Evolutionary conservation across 495 filamentous ascomycete genomes (phyloP), one percentile per base, ranked within the genome.

Genomic region (Penicillium parvum): DNA sequence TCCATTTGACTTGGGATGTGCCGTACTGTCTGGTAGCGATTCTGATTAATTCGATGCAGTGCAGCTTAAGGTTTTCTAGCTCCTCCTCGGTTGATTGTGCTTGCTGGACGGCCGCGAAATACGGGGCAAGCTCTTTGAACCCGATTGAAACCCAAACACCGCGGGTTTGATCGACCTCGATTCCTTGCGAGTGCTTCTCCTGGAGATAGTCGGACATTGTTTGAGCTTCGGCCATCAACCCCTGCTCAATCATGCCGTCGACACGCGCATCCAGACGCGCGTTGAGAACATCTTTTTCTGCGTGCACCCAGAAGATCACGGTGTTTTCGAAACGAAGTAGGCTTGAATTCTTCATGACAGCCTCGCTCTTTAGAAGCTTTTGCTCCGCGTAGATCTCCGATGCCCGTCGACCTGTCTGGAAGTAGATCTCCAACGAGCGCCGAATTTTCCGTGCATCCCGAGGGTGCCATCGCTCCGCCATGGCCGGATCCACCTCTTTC

Each of bases 131-230:
- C 60, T 99, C 88, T 55, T 92, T 95, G 61, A 88, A 96, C 1
- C 94, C 94, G 51, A 99, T 97, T 8, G 90, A 91, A 37, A 92
- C 82, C 88, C 90, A 97, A 10, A 97, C 92, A 3, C 94, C 94
- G 20, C 81, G 77, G 0, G 77, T 83, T 36, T 75, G 69, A 50
- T 97, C 86, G 15, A 92, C 65, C 4, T 50, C 47, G 1, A 71
- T 60, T 0, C 81, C 83, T 7, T 71, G 53, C 0, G 65, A 55
- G 11, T 73, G 50, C 29, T 75, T 67, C 11, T 65, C 35, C 10
- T 67, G 60, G 2, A 82, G 58, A 39, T 75, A 79, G 3, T 74
- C 60, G 23, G 77, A 78, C 49, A 95, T 75, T 1, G 58, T 67
- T 33, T 74, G 61, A 1, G 86, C 84, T 66, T 97, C 82, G 2